Conservation (phyloP, 2,329 filamentous ascomycete species). For the Sphaerulina musiva region DNA sequence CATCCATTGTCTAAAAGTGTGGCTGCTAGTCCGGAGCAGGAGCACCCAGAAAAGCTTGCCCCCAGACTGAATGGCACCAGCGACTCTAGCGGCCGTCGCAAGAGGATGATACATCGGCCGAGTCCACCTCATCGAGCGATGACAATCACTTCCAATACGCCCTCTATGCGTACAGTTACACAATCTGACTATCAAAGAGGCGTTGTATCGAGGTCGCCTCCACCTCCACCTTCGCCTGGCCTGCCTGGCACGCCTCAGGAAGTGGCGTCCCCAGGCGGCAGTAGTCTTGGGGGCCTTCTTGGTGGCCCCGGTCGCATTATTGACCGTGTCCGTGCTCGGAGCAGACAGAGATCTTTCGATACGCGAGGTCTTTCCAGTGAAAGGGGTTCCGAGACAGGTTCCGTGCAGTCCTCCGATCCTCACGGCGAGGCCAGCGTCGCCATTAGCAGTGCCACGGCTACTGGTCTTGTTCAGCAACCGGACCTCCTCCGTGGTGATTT, state of each 20-base stretch:
- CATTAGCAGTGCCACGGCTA: conserved; percentile 55
- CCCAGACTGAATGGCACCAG: conserved; percentile 13
- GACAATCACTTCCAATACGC: conserved; percentile 38
- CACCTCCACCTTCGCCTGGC: conserved; percentile 37
- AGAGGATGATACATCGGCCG: conserved; percentile 23
- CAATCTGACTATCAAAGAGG: conserved; percentile 34
- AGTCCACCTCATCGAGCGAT: conserved; percentile 36
- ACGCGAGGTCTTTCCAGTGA: conserved; percentile 58
- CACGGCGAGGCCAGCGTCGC: conserved; percentile 59
- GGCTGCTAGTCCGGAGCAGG: conserved; percentile 57
- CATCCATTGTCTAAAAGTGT: conserved; percentile 72
- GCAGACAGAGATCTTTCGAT: conserved; percentile 42
- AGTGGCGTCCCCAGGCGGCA: conserved; percentile 39
- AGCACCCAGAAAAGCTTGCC: conserved; percentile 13
- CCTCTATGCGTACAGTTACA: conserved; percentile 43
- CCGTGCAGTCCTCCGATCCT: conserved; percentile 55
- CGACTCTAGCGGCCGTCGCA: conserved; percentile 13
- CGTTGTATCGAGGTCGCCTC: conserved; percentile 33
- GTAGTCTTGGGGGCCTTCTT: conserved; percentile 41
- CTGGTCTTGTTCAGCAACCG: conserved; percentile 53
- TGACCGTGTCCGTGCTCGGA: conserved; percentile 40
- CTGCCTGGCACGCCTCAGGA: conserved; percentile 41
- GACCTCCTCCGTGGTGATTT: conserved; percentile 38
- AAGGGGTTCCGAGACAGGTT: conserved; percentile 53
- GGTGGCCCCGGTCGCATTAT: conserved; percentile 44